Conservation (phyloP, 345 rosid species). For the Lagerstroemia speciosa region DNA sequence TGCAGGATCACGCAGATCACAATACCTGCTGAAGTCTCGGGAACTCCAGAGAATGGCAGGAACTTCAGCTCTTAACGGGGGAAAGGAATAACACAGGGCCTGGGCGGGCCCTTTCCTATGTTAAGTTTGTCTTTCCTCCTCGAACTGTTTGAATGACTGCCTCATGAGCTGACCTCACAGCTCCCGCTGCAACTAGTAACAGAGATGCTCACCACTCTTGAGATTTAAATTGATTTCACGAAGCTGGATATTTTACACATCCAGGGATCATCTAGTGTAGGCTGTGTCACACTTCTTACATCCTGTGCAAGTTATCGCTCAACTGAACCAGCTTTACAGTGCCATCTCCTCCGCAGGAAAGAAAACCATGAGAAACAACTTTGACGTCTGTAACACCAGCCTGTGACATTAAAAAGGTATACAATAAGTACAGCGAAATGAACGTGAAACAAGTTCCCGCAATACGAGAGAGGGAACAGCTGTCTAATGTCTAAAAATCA, state of each 20-base stretch:
- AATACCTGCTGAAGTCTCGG: neutral
- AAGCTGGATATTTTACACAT: neutral
- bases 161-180: neutral
- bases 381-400: slow-evolving; percentile 87
- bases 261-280: neutral
- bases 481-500: neutral
- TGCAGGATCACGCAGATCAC: neutral
- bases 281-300: neutral
- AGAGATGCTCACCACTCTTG: neutral
- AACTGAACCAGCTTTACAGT: slow-evolving; percentile 56
- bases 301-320: slow-evolving; percentile 14
- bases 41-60: neutral
- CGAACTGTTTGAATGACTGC: neutral
- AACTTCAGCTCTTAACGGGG: neutral
- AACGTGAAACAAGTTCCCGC: neutral
- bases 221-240: neutral
- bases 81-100: neutral
- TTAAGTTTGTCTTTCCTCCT: neutral
- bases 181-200: neutral
- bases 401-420: slow-evolving; percentile 19
- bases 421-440: neutral
- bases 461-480: neutral
- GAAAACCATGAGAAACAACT: slow-evolving; percentile 67
- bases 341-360: slow-evolving; percentile 88
- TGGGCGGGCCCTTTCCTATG: neutral